These are phyloP conservation scores for Lentinula sp. DNA, from an alignment of 768 basidiomycete species.

Conservation along the genomic window DNA sequence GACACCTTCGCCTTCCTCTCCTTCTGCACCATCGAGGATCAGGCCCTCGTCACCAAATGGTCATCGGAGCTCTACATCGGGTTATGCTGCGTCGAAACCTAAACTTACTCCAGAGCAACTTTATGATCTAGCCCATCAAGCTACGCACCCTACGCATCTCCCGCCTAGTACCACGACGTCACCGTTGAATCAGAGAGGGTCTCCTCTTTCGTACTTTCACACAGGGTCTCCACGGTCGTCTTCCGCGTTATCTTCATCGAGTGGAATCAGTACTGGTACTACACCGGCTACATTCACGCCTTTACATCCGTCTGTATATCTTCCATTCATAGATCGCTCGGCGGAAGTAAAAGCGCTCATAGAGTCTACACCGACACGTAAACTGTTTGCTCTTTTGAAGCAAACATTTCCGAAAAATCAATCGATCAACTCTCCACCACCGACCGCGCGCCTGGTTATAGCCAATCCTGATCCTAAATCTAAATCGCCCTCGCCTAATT, in stretches of 20 bases:
- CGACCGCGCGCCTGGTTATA: slow-evolving; percentile 6
- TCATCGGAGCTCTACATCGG: slow-evolving; percentile 18
- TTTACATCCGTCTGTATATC: slow-evolving; percentile 68
- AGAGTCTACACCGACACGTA: slow-evolving; percentile 55
- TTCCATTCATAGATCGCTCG: slow-evolving; percentile 84
- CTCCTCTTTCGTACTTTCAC: slow-evolving; percentile 15
- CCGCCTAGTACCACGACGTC: slow-evolving; percentile 10
- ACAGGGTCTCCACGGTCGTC: slow-evolving; percentile 12
- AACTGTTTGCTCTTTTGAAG: slow-evolving; percentile 65
- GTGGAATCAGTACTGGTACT: slow-evolving; percentile 9
- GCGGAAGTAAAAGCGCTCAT: slow-evolving; percentile 69
- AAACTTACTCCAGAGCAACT: slow-evolving; percentile 69
- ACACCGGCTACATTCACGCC: slow-evolving; percentile 63
- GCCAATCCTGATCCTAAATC: slow-evolving; percentile 14
- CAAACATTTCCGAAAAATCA: slow-evolving; percentile 53
- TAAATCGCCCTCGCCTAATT: slow-evolving; percentile 17
- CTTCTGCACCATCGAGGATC: slow-evolving; percentile 34
- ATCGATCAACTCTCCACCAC: slow-evolving; percentile 9
- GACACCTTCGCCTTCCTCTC: slow-evolving; percentile 25
- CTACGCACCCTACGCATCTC: slow-evolving; percentile 32
- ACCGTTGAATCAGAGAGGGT: slow-evolving; percentile 18
- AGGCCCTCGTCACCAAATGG: slow-evolving; percentile 41
- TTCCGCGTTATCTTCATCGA: not conserved
- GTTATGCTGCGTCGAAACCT: slow-evolving; percentile 24
- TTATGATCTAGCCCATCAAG: slow-evolving; percentile 62